These are phyloP conservation scores for Scutellaria minor DNA, from an alignment of 257 asterid species.

Conservation along the genomic window DNA sequence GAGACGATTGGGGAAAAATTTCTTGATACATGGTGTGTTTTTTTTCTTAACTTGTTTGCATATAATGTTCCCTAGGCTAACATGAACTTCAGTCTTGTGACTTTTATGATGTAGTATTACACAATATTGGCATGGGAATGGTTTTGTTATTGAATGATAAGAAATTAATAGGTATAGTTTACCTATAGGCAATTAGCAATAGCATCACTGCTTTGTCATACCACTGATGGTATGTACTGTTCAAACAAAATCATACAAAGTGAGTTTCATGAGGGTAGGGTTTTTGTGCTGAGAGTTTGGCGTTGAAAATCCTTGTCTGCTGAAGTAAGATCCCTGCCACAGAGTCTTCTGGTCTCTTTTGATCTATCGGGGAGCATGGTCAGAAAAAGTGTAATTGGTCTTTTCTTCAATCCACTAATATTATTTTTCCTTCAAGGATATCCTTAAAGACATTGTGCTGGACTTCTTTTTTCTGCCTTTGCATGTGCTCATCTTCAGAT, in stretches of 20 bases:
- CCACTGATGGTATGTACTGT: conserved; percentile 6
- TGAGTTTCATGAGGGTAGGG: not conserved
- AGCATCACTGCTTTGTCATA: not conserved
- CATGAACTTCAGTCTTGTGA: conserved; percentile 16
- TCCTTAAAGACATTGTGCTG: not conserved
- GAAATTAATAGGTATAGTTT: conserved; percentile 8
- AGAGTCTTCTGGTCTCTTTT: not conserved
- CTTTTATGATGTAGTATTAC: not conserved
- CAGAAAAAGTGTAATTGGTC: too few species aligned
- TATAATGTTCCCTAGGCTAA: conserved; percentile 12
- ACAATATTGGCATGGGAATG: conserved; percentile 3
- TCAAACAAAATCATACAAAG: not conserved
- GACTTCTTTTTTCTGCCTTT: conserved; percentile 7
- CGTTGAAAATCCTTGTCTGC: not conserved
- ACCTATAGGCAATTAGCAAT: not conserved
- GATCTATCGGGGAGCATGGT: not conserved
- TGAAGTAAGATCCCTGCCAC: not conserved
- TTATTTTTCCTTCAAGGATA: not conserved
- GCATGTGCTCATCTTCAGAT: conserved; percentile 3
- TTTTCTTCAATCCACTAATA: too few species aligned
- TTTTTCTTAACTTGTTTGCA: conserved; percentile 4
- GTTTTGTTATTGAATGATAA: conserved; percentile 13
- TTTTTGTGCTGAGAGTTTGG: not conserved
- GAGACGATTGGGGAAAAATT: conserved; percentile 71
- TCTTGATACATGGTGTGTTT: conserved; percentile 69